These are phyloP conservation scores for Bipolaris cookei DNA, from an alignment of 2,329 filamentous ascomycete species.

Conservation along the genomic window DNA sequence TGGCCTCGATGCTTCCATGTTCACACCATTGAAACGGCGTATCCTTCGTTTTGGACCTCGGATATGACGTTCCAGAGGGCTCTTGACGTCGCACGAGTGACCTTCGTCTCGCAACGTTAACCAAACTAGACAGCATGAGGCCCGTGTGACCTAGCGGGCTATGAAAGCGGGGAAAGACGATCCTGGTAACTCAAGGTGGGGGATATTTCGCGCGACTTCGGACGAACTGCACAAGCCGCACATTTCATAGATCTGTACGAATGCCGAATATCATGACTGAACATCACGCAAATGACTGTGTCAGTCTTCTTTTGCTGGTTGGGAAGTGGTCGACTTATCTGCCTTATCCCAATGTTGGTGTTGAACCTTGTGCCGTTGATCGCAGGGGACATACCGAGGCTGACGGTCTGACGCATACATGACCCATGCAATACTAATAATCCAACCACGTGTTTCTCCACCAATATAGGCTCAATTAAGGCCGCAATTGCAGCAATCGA, in stretches of 20 bases:
- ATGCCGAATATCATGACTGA: neutral
- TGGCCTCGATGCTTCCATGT: neutral
- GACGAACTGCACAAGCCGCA: neutral
- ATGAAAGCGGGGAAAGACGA: constrained; percentile 24
- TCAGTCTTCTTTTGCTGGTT: neutral
- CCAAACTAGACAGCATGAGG: neutral
- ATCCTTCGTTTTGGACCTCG: constrained; percentile 14
- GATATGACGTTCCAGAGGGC: constrained; percentile 6
- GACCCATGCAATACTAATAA: too few relatives aligned
- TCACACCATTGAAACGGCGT: neutral
- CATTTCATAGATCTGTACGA: neutral
- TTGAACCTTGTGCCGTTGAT: neutral
- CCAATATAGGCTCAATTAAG: too few relatives aligned
- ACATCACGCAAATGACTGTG: neutral
- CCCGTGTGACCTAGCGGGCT: constrained; percentile 2
- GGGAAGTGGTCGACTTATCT: neutral
- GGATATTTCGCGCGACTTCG: constrained; percentile 2
- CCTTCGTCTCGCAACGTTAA: neutral
- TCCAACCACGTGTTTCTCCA: too few relatives aligned
- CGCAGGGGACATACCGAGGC: neutral
- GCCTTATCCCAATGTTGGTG: neutral
- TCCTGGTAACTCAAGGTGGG: constrained; percentile 8
- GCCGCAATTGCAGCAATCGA: too few relatives aligned
- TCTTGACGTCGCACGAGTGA: neutral
- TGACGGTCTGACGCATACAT: too few relatives aligned